Base-by-base conservation (phyloP, 1,139 yeast genomes). In the Geotrichum aggregatum region DNA sequence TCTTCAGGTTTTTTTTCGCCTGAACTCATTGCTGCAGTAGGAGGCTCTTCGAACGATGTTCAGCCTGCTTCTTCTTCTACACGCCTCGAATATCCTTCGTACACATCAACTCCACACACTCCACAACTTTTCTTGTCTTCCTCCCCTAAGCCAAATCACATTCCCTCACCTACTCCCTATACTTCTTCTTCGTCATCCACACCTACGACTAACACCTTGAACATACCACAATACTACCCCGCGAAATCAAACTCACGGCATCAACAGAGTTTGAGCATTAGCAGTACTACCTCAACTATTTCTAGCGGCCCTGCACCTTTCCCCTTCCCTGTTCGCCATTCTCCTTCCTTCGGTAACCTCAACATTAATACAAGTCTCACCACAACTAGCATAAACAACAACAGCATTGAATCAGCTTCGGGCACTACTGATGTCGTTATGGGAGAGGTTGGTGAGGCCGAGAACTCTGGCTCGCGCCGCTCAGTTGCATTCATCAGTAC, bases 401-500 rank as follows among this genome's bases (percentile, higher is more conserved):
- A 19, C 28, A 38, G 22, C 26, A 38, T 38, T 18, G 41, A 38
- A 19, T 24, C 41, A 38, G 28, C 41, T 2, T 38, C 18, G 16
- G 41, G 41, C n/a, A 19, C 41, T 18, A 38, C 24, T 14, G 41
- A 38, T 22, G 41, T 38, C 19, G 28, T 22, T 38, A 38, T 38
- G 41, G 41, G 41, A 16, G 41, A 24, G 22, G 18, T 24, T 14
- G 38, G 11, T 10, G 28, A 38, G 19, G 13, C 18, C 13, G 41
- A 38, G 14, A 18, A 30, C 31, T 13, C 26, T 11, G 47, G 33
- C 30, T 44, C 52, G 11, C 46, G 41, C 14, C 41, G 40, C 5
- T 49, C 52, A 16, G 44, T 49, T 8, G 44, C 52, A 13, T 49
- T 42, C 22, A 49, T 49, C 39, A 49, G 52, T 30, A 49, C 48